Evolutionary conservation across 129 eudicot species (phyloP), one percentile per base, ranked within the genome.

Genomic region (Escallonia herrerae): DNA sequence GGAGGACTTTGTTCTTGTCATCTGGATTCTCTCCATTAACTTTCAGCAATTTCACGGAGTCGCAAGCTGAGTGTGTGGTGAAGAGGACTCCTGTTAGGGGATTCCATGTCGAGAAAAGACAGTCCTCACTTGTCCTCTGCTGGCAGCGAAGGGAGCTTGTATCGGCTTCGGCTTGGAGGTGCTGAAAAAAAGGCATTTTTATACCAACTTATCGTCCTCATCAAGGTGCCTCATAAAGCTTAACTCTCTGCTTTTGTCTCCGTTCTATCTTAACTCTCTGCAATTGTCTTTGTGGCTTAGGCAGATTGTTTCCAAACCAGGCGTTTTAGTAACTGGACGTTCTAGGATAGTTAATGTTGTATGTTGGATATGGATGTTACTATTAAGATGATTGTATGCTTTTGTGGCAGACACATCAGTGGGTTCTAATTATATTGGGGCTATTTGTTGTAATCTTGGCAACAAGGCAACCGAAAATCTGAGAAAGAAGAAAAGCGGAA

Each of bases 41-140:
- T 52, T 86, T 93, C 67, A 93, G 99, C 77, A 89, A 89, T 66
- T 78, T 89, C 60, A 78, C 99, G 2, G 99, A 93, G 47, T 75
- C 91, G 42, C 99, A 93, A 79, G 99, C 99, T 0, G 99, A 89
- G 68, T 93, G 86, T 63, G 75, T 93, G 63, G 84, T 86, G 7
- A 93, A 93, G 80, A 80, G 96, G 89, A 86, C 89, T 38, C 96
- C 96, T 3, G 84, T 82, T 53, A 84, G 84, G 33, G 99, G 91
- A 39, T 93, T 88, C 62, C 96, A 83, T 33, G 93, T 93, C 22
- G 99, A 93, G 79, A 93, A 84, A 74, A 80, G 99, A 39, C 96
- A 86, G 60, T 62, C 72, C 12, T 72, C 79, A 3, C 83, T 79
- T 39, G 79, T 79, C 40, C 79, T 79, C 11, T 68, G 83, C 72